phyloP scores from a whole-genome alignment of 2,329 filamentous ascomycete genomes.

The Epichloe sylvatica region DNA sequence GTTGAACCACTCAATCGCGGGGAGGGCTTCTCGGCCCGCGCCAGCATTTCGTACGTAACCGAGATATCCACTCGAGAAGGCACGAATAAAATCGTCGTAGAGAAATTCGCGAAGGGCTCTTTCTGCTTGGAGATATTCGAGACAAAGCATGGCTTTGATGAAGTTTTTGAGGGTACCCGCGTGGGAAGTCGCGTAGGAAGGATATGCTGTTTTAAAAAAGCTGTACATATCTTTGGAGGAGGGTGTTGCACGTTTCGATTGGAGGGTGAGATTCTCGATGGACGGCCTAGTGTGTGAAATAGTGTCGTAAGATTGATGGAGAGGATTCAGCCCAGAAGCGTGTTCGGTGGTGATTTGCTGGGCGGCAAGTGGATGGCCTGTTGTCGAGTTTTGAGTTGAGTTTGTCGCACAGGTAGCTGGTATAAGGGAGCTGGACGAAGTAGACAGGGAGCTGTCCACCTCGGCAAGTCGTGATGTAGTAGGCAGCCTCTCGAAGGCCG shows the following conservation, averaged over 20 bases:
- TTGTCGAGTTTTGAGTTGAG: conserved; percentile 1
- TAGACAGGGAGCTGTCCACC: conserved; percentile 13
- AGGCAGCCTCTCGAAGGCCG: conserved; percentile 9
- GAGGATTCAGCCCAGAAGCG: background rate
- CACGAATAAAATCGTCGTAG: conserved; percentile 39
- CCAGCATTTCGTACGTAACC: conserved; percentile 23
- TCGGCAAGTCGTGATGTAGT: conserved; percentile 9
- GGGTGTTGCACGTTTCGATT: background rate
- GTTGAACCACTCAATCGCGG: conserved; percentile 30
- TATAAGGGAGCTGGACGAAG: conserved; percentile 17
- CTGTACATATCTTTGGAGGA: conserved; percentile 14
- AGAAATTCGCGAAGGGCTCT: conserved; percentile 26
- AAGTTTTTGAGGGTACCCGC: conserved; percentile 27
- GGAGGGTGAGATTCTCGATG: background rate
- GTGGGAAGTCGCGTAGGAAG: conserved; percentile 27
- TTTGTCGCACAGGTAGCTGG: conserved; percentile 11
- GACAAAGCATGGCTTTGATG: conserved; percentile 28
- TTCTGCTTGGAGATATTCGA: conserved; percentile 24
- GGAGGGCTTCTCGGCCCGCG: conserved; percentile 15
- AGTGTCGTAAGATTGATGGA: background rate
- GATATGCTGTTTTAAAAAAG: conserved; percentile 29
- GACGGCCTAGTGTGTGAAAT: background rate
- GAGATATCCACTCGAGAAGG: conserved; percentile 28
- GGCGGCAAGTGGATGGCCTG: background rate
- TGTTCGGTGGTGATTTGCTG: background rate